Evolutionary conservation across 2,329 filamentous ascomycete genomes (phyloP), one percentile per base, ranked within the genome.

Genomic region (Pseudopyricularia cyperi): DNA sequence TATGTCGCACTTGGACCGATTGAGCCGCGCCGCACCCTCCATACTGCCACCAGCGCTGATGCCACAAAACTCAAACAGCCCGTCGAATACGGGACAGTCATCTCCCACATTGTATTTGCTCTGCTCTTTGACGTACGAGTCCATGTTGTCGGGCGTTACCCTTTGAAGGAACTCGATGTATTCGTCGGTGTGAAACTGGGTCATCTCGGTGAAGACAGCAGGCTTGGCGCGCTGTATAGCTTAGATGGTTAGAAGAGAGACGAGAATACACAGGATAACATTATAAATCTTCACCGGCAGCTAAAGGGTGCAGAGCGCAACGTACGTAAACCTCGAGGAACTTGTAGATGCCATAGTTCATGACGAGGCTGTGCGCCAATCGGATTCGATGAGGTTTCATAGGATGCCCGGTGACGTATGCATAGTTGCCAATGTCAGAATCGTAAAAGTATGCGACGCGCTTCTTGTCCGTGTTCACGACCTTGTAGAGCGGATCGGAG

Each of bases 301-400:
- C 9, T 15, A 22, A 1, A 22, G 79, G 44, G 28, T n/a, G 37
- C 17, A 42, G 9, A 22, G 75, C 66, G 26, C 71, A 64, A 66
- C 90, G 77, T 62, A 93, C 83, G 65, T 95, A 96, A 47, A 95
- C 85, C 66, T 97, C 91, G 85, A 98, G 95, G 62, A 90, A 90
- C 67, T 93, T 86, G 68, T 97, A 94, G 55, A 97, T 80, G 55
- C 91, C 89, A 71, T 97, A 97, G 54, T 93, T 89, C 75, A 97
- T 86, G 52, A 98, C 89, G 59, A 98, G 77, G 62, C 94, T 93
- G 68, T 98, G 95, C 49, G 93, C 94, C 58, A 98, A 72, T 19
- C 90, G 89, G 61, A 98, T 84, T 22, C 93, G 85, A 79, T 95
- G 95, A 56, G 93, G 93, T 69, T 98, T 98, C 93, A 98, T 98